Percentiles rank a stretch among this genome's conserved stretches.
These are phyloP conservation scores for Tolypocladium ovalisporum DNA, from an alignment of 2,329 filamentous ascomycete genomes.

Conservation along the genomic window DNA sequence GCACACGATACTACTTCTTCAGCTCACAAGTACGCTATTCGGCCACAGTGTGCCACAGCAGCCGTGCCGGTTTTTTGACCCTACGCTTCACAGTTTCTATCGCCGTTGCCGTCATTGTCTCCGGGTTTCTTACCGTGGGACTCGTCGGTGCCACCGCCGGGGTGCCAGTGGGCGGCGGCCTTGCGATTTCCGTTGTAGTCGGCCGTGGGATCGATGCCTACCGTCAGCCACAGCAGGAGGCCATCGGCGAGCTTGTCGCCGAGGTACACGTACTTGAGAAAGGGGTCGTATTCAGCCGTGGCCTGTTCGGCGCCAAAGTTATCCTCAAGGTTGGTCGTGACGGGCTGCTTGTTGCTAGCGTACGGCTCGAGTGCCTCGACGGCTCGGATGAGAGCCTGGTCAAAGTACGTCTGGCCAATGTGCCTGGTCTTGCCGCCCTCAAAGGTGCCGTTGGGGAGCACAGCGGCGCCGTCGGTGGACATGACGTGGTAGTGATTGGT, in stretches of 20 bases:
- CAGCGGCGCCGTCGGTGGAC: conserved; percentile 15
- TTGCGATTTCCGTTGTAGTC: conserved; percentile 1
- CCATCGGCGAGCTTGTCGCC: conserved; percentile 40
- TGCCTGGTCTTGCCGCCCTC: conserved; percentile 38
- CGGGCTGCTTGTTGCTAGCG: conserved; percentile 26
- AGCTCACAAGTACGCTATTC: background rate
- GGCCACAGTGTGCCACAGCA: background rate
- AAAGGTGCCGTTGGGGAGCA: conserved; percentile 39
- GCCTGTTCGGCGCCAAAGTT: conserved; percentile 28
- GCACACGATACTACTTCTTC: background rate
- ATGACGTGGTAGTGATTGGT: conserved; percentile 29
- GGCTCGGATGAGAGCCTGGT: conserved; percentile 36
- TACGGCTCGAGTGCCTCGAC: conserved; percentile 38
- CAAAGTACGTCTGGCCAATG: conserved; percentile 51
- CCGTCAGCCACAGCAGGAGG: conserved; percentile 40
- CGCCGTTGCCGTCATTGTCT: background rate
- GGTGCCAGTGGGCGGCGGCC: conserved; percentile 3
- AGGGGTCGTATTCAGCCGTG: conserved; percentile 41
- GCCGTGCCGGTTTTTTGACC: background rate
- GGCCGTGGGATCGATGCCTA: conserved; percentile 31
- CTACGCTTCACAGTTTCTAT: background rate
- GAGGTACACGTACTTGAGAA: conserved; percentile 46
- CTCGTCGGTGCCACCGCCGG: background rate
- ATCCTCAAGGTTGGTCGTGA: conserved; percentile 41
- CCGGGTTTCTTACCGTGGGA: background rate